These are phyloP conservation scores for Nitzschia inconspicua DNA, from an alignment of 108 stramenopile genomes.

Conservation along the genomic window DNA sequence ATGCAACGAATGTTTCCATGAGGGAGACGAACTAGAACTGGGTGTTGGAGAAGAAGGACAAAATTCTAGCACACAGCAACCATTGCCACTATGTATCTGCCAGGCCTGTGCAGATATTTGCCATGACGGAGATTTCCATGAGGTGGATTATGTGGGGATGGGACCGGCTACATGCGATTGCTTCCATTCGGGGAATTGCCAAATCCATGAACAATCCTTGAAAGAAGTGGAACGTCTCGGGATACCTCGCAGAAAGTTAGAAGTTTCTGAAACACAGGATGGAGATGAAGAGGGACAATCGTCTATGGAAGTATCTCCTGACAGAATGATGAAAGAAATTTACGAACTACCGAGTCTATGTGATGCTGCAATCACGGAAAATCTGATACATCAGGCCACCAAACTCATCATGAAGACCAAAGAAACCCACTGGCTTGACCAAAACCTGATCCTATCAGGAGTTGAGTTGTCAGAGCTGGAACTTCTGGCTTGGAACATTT, in stretches of 20 bases:
- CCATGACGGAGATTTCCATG: slow-evolving; percentile 35
- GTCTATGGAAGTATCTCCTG: slow-evolving; percentile 1
- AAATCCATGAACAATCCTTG: slow-evolving; percentile 25
- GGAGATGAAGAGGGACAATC: background rate
- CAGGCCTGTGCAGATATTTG: slow-evolving; percentile 69
- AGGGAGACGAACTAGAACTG: slow-evolving; percentile 1
- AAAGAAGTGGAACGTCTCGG: slow-evolving; percentile 32
- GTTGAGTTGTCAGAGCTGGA: slow-evolving; percentile 48
- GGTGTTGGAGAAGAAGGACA: slow-evolving; percentile 4
- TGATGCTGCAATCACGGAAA: slow-evolving; percentile 14
- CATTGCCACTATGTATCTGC: slow-evolving; percentile 54
- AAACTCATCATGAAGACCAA: slow-evolving; percentile 46
- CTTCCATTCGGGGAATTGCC: slow-evolving; percentile 18
- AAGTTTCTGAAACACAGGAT: background rate
- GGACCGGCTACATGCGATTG: slow-evolving; percentile 81
- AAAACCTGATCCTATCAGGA: background rate
- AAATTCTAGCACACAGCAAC: background rate
- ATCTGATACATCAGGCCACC: slow-evolving; percentile 42
- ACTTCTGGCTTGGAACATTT: slow-evolving; percentile 56
- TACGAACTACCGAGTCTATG: slow-evolving; percentile 19
- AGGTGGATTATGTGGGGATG: slow-evolving; percentile 56
- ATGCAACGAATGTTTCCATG: slow-evolving; percentile 34
- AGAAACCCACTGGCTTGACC: slow-evolving; percentile 77
- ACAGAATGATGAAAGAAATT: slow-evolving; percentile 5
- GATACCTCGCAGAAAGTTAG: background rate